Base-by-base conservation (phyloP, 208 protist genomes). In the Crithidia fasciculata region DNA sequence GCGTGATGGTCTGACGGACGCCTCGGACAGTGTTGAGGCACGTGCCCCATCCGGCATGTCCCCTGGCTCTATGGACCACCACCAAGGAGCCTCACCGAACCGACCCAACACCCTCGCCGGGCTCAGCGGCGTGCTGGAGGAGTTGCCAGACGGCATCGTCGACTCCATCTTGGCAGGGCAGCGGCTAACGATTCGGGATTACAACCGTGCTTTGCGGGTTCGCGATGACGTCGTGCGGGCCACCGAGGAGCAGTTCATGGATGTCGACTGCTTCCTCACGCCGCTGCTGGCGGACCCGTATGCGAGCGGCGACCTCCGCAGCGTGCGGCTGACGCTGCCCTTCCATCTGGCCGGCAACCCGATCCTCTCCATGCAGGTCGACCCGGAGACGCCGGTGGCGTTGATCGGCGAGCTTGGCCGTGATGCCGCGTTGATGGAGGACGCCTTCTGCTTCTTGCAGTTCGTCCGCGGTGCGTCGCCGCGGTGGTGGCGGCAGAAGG, bases 271-370 rank as follows among this genome's bases (percentile, higher is more conserved):
- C 57, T 85, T 96, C 54, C 69, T 93, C n/a, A 82, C 88, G 19
- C 92, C 92, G 19, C 82, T 96, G 56, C 80, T 96, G 28, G 81
- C 82, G 7, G 78, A 83, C 53, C 92, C 92, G 55, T 96, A 95
- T 71, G 77, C 68, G 47, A 87, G 80, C 56, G 86, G 87, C 9
- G 82, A 89, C 62, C 55, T 95, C 73, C 78, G 82, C 58, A 94
- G 88, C 49, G 82, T 93, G 53, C 83, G 78, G 3, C 82, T 82
- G 8, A 81, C 84, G 6, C 67, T 96, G 15, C 90, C 92, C 0
- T 96, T 93, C 49, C 81, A 88, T 28, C 81, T 96, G 36, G 89
- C 85, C 8, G 92, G 92, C n/a, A 90, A 95, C 60, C 92, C 92
- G 13, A 95, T 95, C 68, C 77, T 96, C 36, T 92, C 86, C 4